These are phyloP conservation scores for Diaporthe amygdali DNA, from an alignment of 2,329 filamentous ascomycete genomes.

Conservation along the genomic window DNA sequence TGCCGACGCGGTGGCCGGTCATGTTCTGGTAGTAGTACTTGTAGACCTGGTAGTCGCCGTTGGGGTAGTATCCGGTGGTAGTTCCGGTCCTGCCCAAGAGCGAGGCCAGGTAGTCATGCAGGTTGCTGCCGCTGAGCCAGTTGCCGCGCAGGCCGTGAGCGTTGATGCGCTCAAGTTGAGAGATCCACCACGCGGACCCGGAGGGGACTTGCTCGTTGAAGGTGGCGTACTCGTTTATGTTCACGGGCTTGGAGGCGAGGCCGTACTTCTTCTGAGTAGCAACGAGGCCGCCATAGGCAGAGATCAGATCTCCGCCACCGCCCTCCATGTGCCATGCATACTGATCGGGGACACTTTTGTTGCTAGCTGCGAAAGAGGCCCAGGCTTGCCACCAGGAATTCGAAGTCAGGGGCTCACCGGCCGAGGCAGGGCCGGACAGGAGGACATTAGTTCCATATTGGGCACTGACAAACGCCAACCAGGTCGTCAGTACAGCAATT, in stretches of 20 bases:
- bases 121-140: conserved; percentile 43
- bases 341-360: conserved; percentile 46
- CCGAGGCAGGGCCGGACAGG: conserved; percentile 46
- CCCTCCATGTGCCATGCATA: conserved; percentile 49
- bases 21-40: conserved; percentile 51
- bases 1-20: conserved; percentile 45
- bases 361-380: conserved; percentile 38
- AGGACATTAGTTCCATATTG: conserved; percentile 25
- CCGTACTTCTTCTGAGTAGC: conserved; percentile 33
- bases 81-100: conserved; percentile 39
- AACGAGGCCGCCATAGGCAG: conserved; percentile 32
- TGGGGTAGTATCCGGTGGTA: conserved; percentile 25
- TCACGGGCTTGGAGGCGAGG: conserved; percentile 41
- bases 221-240: conserved; percentile 55
- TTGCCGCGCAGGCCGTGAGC: conserved; percentile 48
- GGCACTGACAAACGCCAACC: not conserved
- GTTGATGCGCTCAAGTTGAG: conserved; percentile 50
- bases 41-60: conserved; percentile 49
- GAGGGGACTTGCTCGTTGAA: conserved; percentile 46
- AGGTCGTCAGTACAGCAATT: not conserved
- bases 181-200: conserved; percentile 49
- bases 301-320: conserved; percentile 34
- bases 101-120: conserved; percentile 51
- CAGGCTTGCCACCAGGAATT: conserved; percentile 48
- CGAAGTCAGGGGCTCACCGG: conserved; percentile 35